A percentile compares a stretch with the other conserved stretches of the same genome.
Conservation (phyloP, 192 early-diverging fungal genomes). For the Globomyces pollinis-pini region DNA sequence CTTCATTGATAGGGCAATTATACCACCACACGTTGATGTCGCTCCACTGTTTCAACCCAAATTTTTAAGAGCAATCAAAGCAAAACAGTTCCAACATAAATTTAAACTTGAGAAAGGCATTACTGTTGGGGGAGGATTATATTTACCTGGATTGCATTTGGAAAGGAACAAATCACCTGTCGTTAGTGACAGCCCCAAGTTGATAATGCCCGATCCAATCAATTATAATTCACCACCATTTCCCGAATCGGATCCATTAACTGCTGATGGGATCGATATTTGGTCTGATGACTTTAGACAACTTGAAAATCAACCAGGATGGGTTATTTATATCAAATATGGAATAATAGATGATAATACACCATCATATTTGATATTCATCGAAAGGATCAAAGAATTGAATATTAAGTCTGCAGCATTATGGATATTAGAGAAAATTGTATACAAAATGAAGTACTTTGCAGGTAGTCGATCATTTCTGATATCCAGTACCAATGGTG, state of each 20-base stretch:
- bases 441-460: background rate
- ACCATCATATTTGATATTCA: background rate
- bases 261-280: background rate
- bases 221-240: background rate
- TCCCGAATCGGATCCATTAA: background rate
- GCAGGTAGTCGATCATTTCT: background rate
- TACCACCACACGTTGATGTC: slow-evolving; percentile 9
- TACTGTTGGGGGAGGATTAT: background rate
- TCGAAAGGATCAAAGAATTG: background rate
- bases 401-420: background rate
- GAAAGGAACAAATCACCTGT: background rate
- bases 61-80: background rate
- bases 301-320: background rate
- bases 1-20: background rate
- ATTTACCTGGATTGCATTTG: background rate
- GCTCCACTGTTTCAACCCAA: background rate
- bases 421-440: slow-evolving; percentile 1
- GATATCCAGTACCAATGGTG: background rate
- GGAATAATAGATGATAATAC: slow-evolving; percentile 5
- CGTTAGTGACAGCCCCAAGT: background rate
- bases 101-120: slow-evolving; percentile 1
- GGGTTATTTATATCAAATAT: slow-evolving; percentile 8
- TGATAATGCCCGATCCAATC: background rate
- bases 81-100: background rate
- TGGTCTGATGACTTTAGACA: background rate